A percentile compares a stretch with the other conserved stretches of the same genome.
Conservation (phyloP, 306 rosid species). For the Fragaria ananassa region DNA sequence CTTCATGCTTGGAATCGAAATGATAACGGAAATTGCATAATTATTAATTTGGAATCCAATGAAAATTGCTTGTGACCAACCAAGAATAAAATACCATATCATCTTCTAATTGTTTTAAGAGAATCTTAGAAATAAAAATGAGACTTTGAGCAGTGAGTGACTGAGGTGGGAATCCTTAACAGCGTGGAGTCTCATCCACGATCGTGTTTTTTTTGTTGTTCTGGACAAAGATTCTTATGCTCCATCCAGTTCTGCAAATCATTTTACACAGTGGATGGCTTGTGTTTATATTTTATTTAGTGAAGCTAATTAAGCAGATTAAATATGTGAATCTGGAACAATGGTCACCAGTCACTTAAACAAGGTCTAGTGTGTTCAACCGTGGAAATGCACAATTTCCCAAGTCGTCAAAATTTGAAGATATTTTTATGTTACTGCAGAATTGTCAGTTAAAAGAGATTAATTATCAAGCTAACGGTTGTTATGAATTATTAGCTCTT, state of each 20-base stretch:
- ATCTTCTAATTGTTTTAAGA: neutral
- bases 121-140: neutral
- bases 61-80: neutral
- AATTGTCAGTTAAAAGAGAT: neutral
- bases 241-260: conserved; percentile 7
- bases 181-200: conserved; percentile 65
- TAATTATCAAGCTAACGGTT: no score
- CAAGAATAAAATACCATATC: neutral
- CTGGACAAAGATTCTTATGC: conserved; percentile 59
- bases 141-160: neutral
- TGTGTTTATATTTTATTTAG: neutral
- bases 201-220: conserved; percentile 29
- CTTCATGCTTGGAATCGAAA: neutral
- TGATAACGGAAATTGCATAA: neutral
- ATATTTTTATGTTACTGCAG: neutral
- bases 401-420: neutral
- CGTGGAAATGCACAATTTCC: neutral
- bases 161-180: conserved; percentile 33
- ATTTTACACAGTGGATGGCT: neutral
- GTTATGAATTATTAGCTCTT: no score
- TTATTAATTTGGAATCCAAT: conserved; percentile 45
- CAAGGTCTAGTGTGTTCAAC: neutral
- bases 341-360: neutral
- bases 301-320: neutral
- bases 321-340: neutral